Conservation (phyloP, 257 asterid genomes). For the Apocynum venetum region DNA sequence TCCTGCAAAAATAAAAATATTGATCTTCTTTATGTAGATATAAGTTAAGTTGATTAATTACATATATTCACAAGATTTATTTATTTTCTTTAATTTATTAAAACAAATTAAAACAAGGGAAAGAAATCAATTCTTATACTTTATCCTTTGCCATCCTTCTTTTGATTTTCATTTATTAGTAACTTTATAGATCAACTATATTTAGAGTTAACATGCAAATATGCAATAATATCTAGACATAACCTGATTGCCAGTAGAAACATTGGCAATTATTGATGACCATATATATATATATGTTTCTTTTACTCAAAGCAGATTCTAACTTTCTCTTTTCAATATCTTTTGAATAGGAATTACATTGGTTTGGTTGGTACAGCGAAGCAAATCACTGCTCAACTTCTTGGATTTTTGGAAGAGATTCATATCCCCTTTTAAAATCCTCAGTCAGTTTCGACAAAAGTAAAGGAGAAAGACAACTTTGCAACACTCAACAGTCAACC, state of each 20-base stretch:
- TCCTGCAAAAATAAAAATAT: no score
- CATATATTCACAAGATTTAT: no score
- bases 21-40: no score
- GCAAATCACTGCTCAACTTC: constrained; percentile 6
- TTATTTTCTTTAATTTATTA: no score
- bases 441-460: background rate
- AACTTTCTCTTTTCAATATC: background rate
- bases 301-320: background rate
- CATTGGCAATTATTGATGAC: background rate
- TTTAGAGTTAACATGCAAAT: background rate
- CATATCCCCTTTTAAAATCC: constrained; percentile 17
- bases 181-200: no score
- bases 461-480: background rate
- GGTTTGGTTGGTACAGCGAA: constrained; percentile 17
- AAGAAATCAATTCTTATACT: no score
- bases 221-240: background rate
- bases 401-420: constrained; percentile 26
- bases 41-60: no score
- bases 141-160: no score
- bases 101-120: no score
- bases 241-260: background rate
- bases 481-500: background rate
- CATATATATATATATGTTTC: background rate
- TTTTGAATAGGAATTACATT: no score
- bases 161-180: no score